Evolutionary conservation across 257 asterid genomes (phyloP).

Genomic region (Solanum chmielewskii): DNA sequence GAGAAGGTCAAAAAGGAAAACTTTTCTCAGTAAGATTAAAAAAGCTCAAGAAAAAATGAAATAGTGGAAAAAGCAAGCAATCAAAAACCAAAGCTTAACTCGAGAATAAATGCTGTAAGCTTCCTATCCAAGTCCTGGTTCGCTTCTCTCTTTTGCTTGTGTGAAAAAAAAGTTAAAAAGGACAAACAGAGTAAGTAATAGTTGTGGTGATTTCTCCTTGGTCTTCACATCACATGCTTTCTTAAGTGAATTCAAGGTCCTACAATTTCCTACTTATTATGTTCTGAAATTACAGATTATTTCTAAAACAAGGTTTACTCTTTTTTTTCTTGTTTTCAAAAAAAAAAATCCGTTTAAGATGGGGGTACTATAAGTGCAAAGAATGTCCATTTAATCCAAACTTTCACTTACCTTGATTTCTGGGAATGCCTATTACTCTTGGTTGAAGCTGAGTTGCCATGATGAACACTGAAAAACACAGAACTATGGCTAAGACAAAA

Average conservation of each 20-base stretch:
- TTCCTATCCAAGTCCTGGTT: neutral
- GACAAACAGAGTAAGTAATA: neutral
- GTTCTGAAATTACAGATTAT: neutral
- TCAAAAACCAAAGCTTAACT: neutral
- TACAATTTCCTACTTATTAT: neutral
- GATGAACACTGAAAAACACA: conserved; percentile 5
- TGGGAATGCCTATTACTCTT: conserved; percentile 6
- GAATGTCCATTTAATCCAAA: neutral
- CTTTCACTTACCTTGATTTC: neutral
- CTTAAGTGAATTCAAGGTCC: neutral
- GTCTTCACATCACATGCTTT: neutral
- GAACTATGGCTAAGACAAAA: neutral
- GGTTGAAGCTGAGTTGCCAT: conserved; percentile 13
- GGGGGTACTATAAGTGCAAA: neutral
- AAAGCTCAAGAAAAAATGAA: neutral
- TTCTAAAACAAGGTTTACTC: neutral
- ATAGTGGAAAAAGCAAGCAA: neutral
- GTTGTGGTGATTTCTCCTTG: neutral
- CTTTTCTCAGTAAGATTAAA: neutral
- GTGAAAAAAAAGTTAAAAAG: neutral
- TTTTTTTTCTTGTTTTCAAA: neutral
- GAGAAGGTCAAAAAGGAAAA: neutral
- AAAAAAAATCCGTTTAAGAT: neutral
- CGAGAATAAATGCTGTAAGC: neutral
- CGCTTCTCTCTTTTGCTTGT: neutral